These are phyloP conservation scores for Sphagnum tenellum DNA, from an alignment of 225 moss, liverwort and hornwort species.

Conservation along the genomic window DNA sequence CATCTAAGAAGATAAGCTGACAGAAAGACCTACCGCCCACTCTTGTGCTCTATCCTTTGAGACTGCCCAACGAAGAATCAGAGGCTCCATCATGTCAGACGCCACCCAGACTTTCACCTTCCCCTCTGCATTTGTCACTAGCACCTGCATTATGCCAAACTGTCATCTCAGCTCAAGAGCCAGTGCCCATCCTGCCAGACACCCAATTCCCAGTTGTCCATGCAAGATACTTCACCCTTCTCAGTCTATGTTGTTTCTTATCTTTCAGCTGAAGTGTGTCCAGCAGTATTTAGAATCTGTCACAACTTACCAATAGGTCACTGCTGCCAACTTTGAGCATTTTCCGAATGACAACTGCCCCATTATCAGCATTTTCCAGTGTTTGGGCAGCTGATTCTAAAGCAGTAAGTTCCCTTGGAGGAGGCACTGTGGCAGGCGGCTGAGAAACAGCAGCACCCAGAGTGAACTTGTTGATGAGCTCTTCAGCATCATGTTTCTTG, in stretches of 20 bases:
- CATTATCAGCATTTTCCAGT: constrained; percentile 45
- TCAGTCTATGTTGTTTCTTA: too few species aligned
- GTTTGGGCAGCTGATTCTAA: constrained; percentile 53
- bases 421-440: constrained; percentile 16
- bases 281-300: too few species aligned
- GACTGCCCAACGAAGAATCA: constrained; percentile 80
- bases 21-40: constrained; percentile 66
- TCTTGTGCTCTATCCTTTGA: constrained; percentile 69
- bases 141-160: constrained; percentile 25
- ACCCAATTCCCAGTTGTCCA: too few species aligned
- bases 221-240: too few species aligned
- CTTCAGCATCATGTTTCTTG: constrained; percentile 47
- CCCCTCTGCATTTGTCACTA: constrained; percentile 56
- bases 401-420: constrained; percentile 46
- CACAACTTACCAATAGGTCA: constrained; percentile 49
- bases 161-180: neutral
- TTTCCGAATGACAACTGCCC: constrained; percentile 46
- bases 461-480: constrained; percentile 46
- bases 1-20: neutral
- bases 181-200: neutral
- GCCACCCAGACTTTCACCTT: constrained; percentile 59
- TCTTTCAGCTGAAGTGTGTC: too few species aligned
- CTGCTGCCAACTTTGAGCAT: constrained; percentile 61
- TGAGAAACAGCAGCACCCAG: constrained; percentile 24
- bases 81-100: constrained; percentile 63